Base-by-base conservation (phyloP, 129 eudicot species). In the Ambrosia artemisiifolia region DNA sequence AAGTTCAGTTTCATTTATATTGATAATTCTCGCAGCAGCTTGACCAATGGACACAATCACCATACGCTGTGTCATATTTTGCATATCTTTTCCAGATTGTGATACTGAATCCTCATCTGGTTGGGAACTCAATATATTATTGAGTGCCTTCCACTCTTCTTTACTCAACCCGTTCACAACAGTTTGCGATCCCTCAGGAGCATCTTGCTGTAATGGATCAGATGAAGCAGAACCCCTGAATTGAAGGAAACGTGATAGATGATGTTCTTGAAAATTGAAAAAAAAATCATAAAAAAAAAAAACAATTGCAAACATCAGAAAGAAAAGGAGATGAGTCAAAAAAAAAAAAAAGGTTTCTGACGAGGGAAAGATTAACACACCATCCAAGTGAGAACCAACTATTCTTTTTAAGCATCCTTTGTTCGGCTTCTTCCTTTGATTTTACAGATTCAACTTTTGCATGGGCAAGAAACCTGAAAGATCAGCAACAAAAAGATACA, bases 131-230 rank as follows among this genome's bases (percentile, higher is more conserved):
- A 95, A 73, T 32, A 95, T 77, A 75, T 91, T 90, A 83, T 95
- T 95, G 11, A 95, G 80, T 69, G 97, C 94, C 75, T 95, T 86
- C 97, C 97, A 95, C 83, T 95, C 97, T 75, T 95, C 97, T 88
- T 88, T 90, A 34, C 96, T 95, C 60, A 95, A 81, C 77, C 85
- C 75, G 48, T 88, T 86, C 40, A 79, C 89, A 74, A 61, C 82
- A 32, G 80, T 63, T 60, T 62, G 78, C 34, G 90, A 68, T 73
- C 71, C 89, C 73, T 78, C 85, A 17, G 90, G 83, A 74, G 63
- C 65, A 71, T 85, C 90, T 57, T 36, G 75, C 10, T 32, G 87
- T 55, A 80, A 66, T 13, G 74, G 61, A 77, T 88, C 87, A n/a
- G 63, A 83, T 71, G 87, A 59, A 68, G 83, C 69, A 55, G 88